phyloP scores from a whole-genome alignment of 129 eudicot species.

The Cynara cardunculus region DNA sequence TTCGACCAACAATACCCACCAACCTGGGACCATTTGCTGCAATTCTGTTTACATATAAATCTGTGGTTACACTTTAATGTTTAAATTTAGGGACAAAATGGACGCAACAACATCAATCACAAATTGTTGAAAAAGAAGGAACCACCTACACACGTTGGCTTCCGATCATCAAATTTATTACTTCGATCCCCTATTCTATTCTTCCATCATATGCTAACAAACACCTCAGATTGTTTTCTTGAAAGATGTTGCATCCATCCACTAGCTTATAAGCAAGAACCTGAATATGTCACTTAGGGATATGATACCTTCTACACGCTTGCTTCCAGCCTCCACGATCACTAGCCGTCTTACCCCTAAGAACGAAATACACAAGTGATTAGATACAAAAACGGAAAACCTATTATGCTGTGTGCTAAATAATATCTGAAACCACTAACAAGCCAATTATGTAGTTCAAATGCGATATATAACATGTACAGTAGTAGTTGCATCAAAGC shows the following conservation, averaged over 20 bases:
- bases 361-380: neutral
- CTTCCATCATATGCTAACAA: neutral
- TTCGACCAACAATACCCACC: neutral
- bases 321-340: slow-evolving; percentile 71
- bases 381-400: neutral
- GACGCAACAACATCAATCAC: neutral
- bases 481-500: too few species aligned
- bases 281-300: slow-evolving; percentile 52
- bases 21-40: neutral
- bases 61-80: neutral
- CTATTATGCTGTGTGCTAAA: neutral
- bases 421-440: too few species aligned
- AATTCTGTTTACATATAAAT: neutral
- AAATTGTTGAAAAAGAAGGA: neutral
- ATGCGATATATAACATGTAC: too few species aligned
- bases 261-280: slow-evolving; percentile 53
- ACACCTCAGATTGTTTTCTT: neutral
- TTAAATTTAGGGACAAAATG: neutral
- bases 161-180: neutral
- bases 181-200: neutral
- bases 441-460: too few species aligned
- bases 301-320: slow-evolving; percentile 59
- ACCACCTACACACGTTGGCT: neutral
- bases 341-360: slow-evolving; percentile 65
- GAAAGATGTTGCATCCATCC: neutral